Evolutionary conservation across 228 moss, liverwort and hornwort genomes (phyloP).

Genomic region (Sphagnum magellanicum): DNA sequence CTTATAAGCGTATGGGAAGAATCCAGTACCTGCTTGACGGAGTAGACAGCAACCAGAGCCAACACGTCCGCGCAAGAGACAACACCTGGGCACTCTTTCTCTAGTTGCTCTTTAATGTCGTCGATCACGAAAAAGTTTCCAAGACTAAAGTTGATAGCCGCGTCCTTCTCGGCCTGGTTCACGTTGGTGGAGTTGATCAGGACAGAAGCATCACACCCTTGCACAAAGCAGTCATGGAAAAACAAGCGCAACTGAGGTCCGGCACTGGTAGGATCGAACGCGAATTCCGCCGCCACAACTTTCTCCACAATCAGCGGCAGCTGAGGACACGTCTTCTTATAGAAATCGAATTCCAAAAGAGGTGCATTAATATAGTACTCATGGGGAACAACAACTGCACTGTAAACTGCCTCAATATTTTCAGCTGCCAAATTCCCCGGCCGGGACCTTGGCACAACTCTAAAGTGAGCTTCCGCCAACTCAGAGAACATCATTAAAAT

Average conservation of each 20-base stretch:
- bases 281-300: not conserved
- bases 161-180: slow-evolving; percentile 24
- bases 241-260: too few species aligned
- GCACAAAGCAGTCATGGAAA: not conserved
- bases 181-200: slow-evolving; percentile 17
- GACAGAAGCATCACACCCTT: slow-evolving; percentile 28
- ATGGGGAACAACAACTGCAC: too few species aligned
- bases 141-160: slow-evolving; percentile 6
- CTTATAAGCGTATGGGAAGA: too few species aligned
- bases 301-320: slow-evolving; percentile 1
- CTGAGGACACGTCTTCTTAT: slow-evolving; percentile 2
- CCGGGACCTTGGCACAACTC: too few species aligned
- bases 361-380: too few species aligned
- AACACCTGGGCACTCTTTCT: slow-evolving; percentile 8
- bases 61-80: slow-evolving; percentile 14
- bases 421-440: too few species aligned
- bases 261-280: too few species aligned
- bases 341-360: slow-evolving; percentile 2
- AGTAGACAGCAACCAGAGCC: slow-evolving; percentile 12
- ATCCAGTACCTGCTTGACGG: slow-evolving; percentile 6
- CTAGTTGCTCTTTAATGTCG: slow-evolving; percentile 13
- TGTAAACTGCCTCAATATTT: too few species aligned
- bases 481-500: too few species aligned
- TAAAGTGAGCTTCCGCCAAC: too few species aligned
- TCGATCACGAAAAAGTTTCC: slow-evolving; percentile 13